Evolutionary conservation across 306 rosid species (phyloP), one percentile per base, ranked within the genome.

Genomic region (Pachyrhizus erosus): DNA sequence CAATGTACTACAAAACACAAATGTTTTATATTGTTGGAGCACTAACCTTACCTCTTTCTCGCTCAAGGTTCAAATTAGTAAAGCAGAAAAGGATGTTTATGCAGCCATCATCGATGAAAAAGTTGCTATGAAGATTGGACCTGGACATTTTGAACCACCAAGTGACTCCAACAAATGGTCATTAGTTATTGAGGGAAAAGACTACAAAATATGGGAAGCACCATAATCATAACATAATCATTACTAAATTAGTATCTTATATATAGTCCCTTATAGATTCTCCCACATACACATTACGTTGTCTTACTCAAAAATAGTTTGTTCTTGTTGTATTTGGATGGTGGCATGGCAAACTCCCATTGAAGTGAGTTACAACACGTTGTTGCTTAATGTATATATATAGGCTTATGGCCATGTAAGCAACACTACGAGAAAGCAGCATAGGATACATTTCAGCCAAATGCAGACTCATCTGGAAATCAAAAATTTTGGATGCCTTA

Each of bases 71-170:
- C 24, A 84, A 87, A 90, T 94, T 51, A 72, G 51, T 2, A 85
- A 89, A 84, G 91, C 91, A 3, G 91, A 90, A 73, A 84, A 86
- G 89, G 92, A 94, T 78, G 96, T 94, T 42, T 94, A 94, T 52
- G 97, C 93, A 2, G 96, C 98, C 70, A 84, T 86, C 80, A 40
- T 94, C 11, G 96, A 91, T 34, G 84, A 88, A 49, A 90, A 82
- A 45, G 81, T 94, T 26, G 91, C 90, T 4, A 67, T 94, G 87
- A 94, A 94, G 91, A 92, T 94, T 9, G 98, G 97, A 79, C 98
- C 96, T 12, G 98, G 98, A 52, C 74, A 87, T 79, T 94, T 83
- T 80, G 92, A 94, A 72, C 96, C 98, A 26, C 88, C 85, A 45
- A 87, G 54, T 42, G 87, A 75, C 52, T 62, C 85, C 60, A 70